These are phyloP conservation scores for Dothideomycetidae sp. DNA, from an alignment of 2,329 filamentous ascomycete genomes.

Conservation along the genomic window DNA sequence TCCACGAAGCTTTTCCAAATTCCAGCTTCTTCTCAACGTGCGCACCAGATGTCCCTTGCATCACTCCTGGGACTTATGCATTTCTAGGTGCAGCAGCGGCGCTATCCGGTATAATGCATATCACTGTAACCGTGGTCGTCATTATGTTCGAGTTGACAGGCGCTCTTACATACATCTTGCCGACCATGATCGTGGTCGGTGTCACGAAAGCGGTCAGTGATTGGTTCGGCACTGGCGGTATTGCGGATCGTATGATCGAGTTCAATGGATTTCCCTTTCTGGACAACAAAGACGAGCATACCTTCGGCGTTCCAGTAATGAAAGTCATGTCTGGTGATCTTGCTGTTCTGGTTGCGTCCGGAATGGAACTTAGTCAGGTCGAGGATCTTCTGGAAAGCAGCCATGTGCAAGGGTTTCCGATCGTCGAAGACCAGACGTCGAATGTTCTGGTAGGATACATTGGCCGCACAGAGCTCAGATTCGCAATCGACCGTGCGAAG, in stretches of 20 bases:
- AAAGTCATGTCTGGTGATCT: slow-evolving; percentile 73
- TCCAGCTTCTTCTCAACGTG: slow-evolving; percentile 81
- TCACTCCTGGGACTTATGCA: slow-evolving; percentile 93
- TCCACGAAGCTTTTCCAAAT: slow-evolving; percentile 70
- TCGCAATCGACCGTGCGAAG: slow-evolving; percentile 70
- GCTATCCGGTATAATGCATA: slow-evolving; percentile 93
- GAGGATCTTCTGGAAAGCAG: slow-evolving; percentile 64
- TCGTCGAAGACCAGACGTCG: slow-evolving; percentile 58
- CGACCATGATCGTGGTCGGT: slow-evolving; percentile 97
- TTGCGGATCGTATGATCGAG: slow-evolving; percentile 97
- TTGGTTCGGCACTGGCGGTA: slow-evolving; percentile 85
- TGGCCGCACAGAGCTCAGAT: slow-evolving; percentile 78
- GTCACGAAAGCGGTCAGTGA: slow-evolving; percentile 90
- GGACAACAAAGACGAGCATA: slow-evolving; percentile 94
- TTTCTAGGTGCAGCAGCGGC: slow-evolving; percentile 87
- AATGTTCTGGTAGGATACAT: slow-evolving; percentile 81
- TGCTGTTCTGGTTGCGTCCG: slow-evolving; percentile 57
- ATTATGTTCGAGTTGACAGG: slow-evolving; percentile 99
- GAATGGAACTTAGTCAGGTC: slow-evolving; percentile 60
- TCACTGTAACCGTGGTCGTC: slow-evolving; percentile 90
- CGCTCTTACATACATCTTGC: slow-evolving; percentile 91
- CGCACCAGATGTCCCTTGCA: slow-evolving; percentile 82
- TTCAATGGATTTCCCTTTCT: slow-evolving; percentile 95
- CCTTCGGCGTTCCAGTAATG: slow-evolving; percentile 86
- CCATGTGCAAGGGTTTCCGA: slow-evolving; percentile 82